A percentile compares a stretch with the other conserved stretches of the same genome.
Evolutionary conservation across 1,284 basidiomycete genomes (phyloP).

Genomic region (Cryptococcus floricola): DNA sequence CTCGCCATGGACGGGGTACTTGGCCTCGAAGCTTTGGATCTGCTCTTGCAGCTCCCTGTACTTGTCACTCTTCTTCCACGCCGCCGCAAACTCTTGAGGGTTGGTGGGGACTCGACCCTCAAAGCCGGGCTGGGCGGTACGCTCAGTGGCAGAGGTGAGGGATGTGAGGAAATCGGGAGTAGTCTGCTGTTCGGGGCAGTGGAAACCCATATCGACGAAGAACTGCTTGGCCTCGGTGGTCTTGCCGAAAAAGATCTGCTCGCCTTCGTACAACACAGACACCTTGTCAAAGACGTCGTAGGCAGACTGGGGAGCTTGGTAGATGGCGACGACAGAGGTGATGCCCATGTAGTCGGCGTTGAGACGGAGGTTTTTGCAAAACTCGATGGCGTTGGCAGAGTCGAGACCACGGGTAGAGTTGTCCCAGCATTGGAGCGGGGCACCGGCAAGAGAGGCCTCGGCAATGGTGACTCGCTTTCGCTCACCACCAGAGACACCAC

Average conservation of each 20-base stretch:
- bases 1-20: slow-evolving; percentile 47
- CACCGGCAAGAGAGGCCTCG: slow-evolving; percentile 48
- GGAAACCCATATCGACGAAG: slow-evolving; percentile 74
- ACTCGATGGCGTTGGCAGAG: slow-evolving; percentile 56
- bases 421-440: slow-evolving; percentile 51
- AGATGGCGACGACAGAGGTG: slow-evolving; percentile 49
- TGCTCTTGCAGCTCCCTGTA: slow-evolving; percentile 43
- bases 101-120: slow-evolving; percentile 57
- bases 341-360: slow-evolving; percentile 51
- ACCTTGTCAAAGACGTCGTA: slow-evolving; percentile 65
- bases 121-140: slow-evolving; percentile 55
- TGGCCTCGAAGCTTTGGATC: slow-evolving; percentile 44
- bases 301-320: slow-evolving; percentile 53
- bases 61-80: slow-evolving; percentile 45
- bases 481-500: slow-evolving; percentile 53
- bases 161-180: slow-evolving; percentile 58
- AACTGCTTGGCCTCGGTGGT: slow-evolving; percentile 68
- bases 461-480: slow-evolving; percentile 56
- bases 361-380: slow-evolving; percentile 54
- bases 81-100: slow-evolving; percentile 57
- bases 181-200: slow-evolving; percentile 51
- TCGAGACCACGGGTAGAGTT: slow-evolving; percentile 57
- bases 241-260: slow-evolving; percentile 76
- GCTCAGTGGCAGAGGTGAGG: slow-evolving; percentile 62
- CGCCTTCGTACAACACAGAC: slow-evolving; percentile 72